phyloP scores from a whole-genome alignment of 805 yeast genomes.

The Ogataea saltuana region DNA sequence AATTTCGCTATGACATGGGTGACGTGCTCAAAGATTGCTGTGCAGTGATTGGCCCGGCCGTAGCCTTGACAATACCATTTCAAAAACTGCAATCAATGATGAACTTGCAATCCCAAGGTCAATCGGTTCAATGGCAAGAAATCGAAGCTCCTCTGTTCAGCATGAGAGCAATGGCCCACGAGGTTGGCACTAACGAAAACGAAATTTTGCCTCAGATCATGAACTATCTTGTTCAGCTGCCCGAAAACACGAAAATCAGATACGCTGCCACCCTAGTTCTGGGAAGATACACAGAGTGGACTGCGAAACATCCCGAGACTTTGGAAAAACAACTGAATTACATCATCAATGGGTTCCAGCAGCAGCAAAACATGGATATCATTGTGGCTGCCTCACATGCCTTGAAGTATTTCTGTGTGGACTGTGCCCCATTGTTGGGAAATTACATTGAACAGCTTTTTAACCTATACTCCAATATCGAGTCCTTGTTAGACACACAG shows the following conservation, averaged over 20 bases:
- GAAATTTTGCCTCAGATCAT: conserved; percentile 74
- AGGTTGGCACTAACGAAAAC: conserved; percentile 64
- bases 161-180: conserved; percentile 93
- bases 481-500: conserved; percentile 57
- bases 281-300: conserved; percentile 98
- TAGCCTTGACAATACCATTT: conserved; percentile 72
- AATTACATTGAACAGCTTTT: conserved; percentile 73
- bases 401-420: conserved; percentile 90
- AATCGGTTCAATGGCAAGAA: conserved; percentile 68
- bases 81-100: conserved; percentile 49
- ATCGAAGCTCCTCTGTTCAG: conserved; percentile 89
- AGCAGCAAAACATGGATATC: conserved; percentile 44
- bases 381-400: conserved; percentile 90
- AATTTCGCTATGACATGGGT: conserved; percentile 95
- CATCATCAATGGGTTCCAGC: conserved; percentile 71
- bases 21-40: conserved; percentile 97
- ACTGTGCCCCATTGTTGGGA: conserved; percentile 69
- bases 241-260: conserved; percentile 83
- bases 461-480: conserved; percentile 63
- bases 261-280: conserved; percentile 91
- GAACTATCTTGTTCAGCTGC: conserved; percentile 66
- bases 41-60: conserved; percentile 77
- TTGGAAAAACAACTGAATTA: conserved; percentile 82
- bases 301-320: conserved; percentile 78
- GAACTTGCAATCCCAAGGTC: conserved; percentile 36